Conservation (phyloP, 78 protist species). For the Dictyostelium capitatum region DNA sequence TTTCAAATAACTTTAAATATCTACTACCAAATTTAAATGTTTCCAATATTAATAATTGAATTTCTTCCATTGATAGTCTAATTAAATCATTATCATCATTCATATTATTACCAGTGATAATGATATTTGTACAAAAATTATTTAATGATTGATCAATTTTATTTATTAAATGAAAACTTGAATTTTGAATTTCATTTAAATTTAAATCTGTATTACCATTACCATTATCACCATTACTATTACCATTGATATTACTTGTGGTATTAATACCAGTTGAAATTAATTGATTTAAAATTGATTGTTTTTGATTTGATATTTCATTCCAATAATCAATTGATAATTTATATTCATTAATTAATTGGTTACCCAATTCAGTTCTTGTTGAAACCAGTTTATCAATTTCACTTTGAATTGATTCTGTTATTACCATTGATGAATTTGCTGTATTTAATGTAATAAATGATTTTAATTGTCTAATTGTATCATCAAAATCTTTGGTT, state of each 20-base stretch:
- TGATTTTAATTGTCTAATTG: slow-evolving; percentile 1
- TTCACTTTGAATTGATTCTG: background rate
- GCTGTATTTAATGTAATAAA: background rate
- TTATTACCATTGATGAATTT: background rate
- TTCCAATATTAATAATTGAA: slow-evolving; percentile 29
- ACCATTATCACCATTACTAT: background rate
- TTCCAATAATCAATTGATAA: slow-evolving; percentile 22
- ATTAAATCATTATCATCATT: background rate
- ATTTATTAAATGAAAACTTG: slow-evolving; percentile 16
- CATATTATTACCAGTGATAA: background rate
- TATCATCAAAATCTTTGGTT: slow-evolving; percentile 22
- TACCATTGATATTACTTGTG: no score
- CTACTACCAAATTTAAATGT: slow-evolving; percentile 7
- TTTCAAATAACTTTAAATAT: background rate
- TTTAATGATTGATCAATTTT: background rate
- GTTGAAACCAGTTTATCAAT: background rate
- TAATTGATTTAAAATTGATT: background rate
- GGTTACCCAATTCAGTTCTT: background rate
- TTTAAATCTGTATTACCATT: background rate
- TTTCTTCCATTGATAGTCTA: slow-evolving; percentile 48
- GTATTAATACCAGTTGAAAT: background rate
- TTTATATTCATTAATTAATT: background rate
- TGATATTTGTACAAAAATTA: slow-evolving; percentile 5
- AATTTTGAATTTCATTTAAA: slow-evolving; percentile 6
- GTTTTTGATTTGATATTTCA: slow-evolving; percentile 28